phyloP scores from a whole-genome alignment of 192 early-diverging fungal species.

The Borealophlyctis nickersoniae region DNA sequence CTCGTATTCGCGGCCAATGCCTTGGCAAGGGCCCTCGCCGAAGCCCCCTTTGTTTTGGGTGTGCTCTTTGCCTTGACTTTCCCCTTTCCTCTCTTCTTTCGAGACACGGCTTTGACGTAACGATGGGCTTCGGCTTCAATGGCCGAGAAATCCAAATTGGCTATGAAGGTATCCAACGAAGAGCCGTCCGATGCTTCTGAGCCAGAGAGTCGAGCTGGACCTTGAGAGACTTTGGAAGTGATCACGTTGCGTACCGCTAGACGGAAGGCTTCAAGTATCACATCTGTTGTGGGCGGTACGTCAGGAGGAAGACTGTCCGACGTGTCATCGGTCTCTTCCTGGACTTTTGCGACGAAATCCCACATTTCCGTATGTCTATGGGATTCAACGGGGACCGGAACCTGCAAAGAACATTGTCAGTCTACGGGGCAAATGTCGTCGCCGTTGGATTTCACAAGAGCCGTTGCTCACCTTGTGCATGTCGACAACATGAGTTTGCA shows the following conservation, averaged over 20 bases:
- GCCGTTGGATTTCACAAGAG: not conserved
- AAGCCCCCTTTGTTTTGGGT: not conserved
- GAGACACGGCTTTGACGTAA: not conserved
- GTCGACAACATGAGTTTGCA: constrained; percentile 19
- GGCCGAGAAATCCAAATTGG: not conserved
- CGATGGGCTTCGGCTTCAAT: no score
- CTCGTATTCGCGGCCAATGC: constrained; percentile 13
- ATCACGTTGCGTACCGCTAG: no score
- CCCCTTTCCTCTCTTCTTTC: not conserved
- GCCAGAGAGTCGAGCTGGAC: no score
- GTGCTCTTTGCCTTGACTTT: not conserved
- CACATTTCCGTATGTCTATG: not conserved
- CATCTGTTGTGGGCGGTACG: no score
- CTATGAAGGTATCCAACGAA: not conserved
- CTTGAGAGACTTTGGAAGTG: no score
- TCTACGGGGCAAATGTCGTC: not conserved
- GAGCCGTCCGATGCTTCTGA: no score
- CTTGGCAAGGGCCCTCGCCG: not conserved
- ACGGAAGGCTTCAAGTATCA: no score
- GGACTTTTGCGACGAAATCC: no score
- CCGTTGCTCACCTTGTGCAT: constrained; percentile 10
- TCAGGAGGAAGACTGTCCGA: no score
- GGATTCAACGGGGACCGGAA: not conserved
- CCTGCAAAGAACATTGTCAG: not conserved
- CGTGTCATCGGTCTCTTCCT: no score